Evolutionary conservation across 352 stramenopile genomes (phyloP).

Genomic region (Aphanomyces invadans): DNA sequence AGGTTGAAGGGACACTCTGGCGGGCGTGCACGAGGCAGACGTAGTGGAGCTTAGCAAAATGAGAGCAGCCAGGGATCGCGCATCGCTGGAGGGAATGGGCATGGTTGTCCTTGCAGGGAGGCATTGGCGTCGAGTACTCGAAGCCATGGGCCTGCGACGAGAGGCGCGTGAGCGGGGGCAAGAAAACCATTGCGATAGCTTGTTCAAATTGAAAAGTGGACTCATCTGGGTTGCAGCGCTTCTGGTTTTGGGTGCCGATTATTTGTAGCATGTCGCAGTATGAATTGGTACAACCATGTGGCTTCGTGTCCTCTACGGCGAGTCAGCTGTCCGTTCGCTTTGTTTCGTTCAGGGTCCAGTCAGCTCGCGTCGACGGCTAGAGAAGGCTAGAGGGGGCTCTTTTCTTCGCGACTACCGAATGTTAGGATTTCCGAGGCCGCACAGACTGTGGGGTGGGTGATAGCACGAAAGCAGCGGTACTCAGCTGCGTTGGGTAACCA

Average conservation of each 20-base stretch:
- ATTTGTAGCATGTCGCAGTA: background rate
- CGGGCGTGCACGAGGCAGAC: constrained; percentile 13
- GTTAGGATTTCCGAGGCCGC: too few relatives aligned
- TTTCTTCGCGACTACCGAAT: too few relatives aligned
- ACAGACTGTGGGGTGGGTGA: background rate
- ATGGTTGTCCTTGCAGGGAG: too few relatives aligned
- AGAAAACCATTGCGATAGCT: background rate
- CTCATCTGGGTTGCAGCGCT: background rate
- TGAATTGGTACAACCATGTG: background rate
- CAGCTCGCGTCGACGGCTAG: too few relatives aligned
- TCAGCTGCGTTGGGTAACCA: background rate
- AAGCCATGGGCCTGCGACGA: background rate
- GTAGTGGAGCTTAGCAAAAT: constrained; percentile 15
- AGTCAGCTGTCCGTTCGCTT: background rate
- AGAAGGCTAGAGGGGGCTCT: too few relatives aligned
- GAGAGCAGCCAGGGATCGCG: background rate
- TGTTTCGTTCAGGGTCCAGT: too few relatives aligned
- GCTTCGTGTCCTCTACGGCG: background rate
- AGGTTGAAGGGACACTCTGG: background rate
- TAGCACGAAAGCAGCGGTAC: background rate
- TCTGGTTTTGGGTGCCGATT: background rate
- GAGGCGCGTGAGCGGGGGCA: background rate
- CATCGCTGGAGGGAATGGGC: background rate
- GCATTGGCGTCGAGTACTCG: background rate
- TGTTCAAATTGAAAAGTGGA: background rate